phyloP scores from a whole-genome alignment of 225 moss, liverwort and hornwort genomes.

The Sphagnum contortum region DNA sequence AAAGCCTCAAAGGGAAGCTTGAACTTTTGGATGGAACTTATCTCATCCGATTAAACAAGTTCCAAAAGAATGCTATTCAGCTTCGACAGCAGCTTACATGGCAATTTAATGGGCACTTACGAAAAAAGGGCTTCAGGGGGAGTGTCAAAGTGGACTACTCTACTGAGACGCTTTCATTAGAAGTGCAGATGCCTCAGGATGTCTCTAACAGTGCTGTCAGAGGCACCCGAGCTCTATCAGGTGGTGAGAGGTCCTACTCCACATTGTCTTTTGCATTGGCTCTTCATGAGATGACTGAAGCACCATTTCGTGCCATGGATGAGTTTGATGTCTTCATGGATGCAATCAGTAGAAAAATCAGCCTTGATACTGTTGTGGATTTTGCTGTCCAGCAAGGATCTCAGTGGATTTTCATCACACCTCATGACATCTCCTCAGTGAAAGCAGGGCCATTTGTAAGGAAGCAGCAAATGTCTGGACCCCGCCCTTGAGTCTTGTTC shows the following conservation, averaged over 20 bases:
- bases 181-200: constrained; percentile 96
- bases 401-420: constrained; percentile 99
- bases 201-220: constrained; percentile 61
- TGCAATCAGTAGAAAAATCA: constrained; percentile 93
- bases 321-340: constrained; percentile 99
- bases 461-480: constrained; percentile 93
- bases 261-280: constrained; percentile 88
- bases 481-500: constrained; percentile 22
- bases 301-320: constrained; percentile 98
- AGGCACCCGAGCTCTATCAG: constrained; percentile 88
- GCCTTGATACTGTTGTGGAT: constrained; percentile 74
- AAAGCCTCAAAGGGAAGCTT: constrained; percentile 34
- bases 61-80: constrained; percentile 22
- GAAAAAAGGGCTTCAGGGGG: constrained; percentile 79
- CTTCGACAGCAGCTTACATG: constrained; percentile 60
- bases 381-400: constrained; percentile 79
- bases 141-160: constrained; percentile 58
- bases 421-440: constrained; percentile 89
- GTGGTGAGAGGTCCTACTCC: constrained; percentile 91
- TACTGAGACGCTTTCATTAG: constrained; percentile 42
- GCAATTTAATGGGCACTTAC: constrained; percentile 68
- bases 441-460: constrained; percentile 49
- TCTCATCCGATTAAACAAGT: constrained; percentile 28
- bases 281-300: constrained; percentile 92
- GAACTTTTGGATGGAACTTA: constrained; percentile 34